Evolutionary conservation across 495 filamentous ascomycete species (phyloP).

Genomic region (Podospora tetraspora): DNA sequence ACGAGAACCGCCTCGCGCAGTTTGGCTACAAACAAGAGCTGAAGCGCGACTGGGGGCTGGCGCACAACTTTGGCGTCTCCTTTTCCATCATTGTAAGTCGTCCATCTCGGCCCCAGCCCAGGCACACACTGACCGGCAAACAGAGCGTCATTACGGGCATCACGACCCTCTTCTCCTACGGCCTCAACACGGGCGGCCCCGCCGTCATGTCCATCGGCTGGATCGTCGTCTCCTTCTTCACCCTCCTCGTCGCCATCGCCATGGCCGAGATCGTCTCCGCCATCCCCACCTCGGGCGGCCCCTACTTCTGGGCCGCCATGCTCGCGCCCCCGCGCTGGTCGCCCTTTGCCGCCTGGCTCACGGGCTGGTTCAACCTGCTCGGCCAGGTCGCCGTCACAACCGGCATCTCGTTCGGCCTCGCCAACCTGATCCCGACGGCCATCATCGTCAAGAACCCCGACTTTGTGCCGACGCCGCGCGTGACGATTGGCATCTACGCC

Average conservation of each 20-base stretch:
- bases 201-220: conserved; percentile 43
- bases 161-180: conserved; percentile 54
- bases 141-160: conserved; percentile 60
- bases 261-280: conserved; percentile 66
- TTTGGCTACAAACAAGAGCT: conserved; percentile 61
- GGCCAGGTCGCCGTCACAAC: conserved; percentile 63
- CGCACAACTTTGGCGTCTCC: conserved; percentile 61
- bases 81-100: conserved; percentile 59
- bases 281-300: conserved; percentile 58
- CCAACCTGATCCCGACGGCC: conserved; percentile 54
- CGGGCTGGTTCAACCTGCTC: conserved; percentile 58
- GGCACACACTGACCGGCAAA: neutral
- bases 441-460: conserved; percentile 49
- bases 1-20: conserved; percentile 53
- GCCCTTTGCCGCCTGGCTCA: conserved; percentile 60
- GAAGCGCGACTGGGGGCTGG: conserved; percentile 54
- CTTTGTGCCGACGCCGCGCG: conserved; percentile 45
- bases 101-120: neutral
- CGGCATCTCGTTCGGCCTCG: conserved; percentile 61
- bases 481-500: conserved; percentile 59
- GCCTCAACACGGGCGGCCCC: conserved; percentile 53
- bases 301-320: conserved; percentile 63
- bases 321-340: conserved; percentile 51
- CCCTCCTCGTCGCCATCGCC: conserved; percentile 45
- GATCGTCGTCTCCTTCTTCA: conserved; percentile 34